Percentiles rank a stretch among this genome's conserved stretches.
phyloP scores from a whole-genome alignment of 108 stramenopile genomes.

The Parmales sp. region DNA sequence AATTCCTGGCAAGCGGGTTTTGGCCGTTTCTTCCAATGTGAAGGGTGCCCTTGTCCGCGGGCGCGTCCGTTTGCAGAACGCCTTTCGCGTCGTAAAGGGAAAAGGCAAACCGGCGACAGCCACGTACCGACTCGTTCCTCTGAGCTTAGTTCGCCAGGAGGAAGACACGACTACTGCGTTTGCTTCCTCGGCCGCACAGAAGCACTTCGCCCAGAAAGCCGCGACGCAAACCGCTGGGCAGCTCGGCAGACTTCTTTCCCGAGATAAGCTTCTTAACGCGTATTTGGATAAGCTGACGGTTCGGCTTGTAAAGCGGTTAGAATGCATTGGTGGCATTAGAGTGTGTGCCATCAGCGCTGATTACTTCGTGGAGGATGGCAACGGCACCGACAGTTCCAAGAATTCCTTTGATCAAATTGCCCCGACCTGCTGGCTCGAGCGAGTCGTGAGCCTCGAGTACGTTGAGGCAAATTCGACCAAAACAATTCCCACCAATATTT shows the following conservation, averaged over 20 bases:
- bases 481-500: too few relatives aligned
- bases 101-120: background rate
- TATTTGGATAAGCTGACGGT: background rate
- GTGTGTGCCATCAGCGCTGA: constrained; percentile 2
- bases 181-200: background rate
- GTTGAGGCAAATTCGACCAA: too few relatives aligned
- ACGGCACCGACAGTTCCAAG: too few relatives aligned
- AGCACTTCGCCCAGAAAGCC: background rate
- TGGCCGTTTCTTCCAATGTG: background rate
- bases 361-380: constrained; percentile 9
- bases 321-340: background rate
- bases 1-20: too few relatives aligned
- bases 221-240: too few relatives aligned
- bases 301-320: background rate
- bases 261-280: background rate
- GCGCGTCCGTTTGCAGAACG: background rate
- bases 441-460: too few relatives aligned
- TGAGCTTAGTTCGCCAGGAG: background rate
- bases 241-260: background rate
- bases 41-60: background rate
- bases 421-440: too few relatives aligned
- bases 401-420: too few relatives aligned
- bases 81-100: background rate
- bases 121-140: background rate
- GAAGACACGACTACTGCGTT: background rate